These are phyloP conservation scores for Diaporthe vaccinii DNA, from an alignment of 2,329 filamentous ascomycete species.

Conservation along the genomic window DNA sequence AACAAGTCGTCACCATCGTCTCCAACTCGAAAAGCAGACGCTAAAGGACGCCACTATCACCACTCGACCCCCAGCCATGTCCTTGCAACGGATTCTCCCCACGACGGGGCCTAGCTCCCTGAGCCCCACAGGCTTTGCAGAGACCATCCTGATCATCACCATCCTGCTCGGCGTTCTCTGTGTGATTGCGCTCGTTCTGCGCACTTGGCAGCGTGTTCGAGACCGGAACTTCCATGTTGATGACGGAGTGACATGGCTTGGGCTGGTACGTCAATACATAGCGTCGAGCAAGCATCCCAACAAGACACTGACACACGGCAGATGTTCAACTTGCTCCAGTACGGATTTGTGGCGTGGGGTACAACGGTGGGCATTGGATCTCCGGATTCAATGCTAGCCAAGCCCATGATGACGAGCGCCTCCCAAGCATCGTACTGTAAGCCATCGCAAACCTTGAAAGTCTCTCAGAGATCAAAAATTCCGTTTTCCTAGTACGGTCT, in stretches of 20 bases:
- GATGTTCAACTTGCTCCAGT: background rate
- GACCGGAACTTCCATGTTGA: conserved; percentile 12
- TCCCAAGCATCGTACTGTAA: background rate
- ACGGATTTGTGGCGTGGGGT: background rate
- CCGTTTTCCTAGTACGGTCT: too few relatives aligned
- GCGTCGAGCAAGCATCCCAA: background rate
- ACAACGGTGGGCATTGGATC: conserved; percentile 24
- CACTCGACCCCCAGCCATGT: background rate
- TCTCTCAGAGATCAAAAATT: too few relatives aligned
- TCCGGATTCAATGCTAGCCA: background rate
- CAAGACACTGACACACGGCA: background rate
- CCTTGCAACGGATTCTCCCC: background rate
- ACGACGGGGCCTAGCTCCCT: background rate
- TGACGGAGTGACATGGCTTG: conserved; percentile 14
- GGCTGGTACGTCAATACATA: background rate
- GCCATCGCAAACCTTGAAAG: background rate
- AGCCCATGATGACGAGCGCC: background rate
- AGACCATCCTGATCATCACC: background rate
- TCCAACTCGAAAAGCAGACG: too few relatives aligned
- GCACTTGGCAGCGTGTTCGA: conserved; percentile 14
- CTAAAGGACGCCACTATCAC: background rate
- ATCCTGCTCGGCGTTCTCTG: background rate
- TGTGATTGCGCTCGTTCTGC: background rate
- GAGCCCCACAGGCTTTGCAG: background rate
- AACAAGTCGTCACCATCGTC: too few relatives aligned